A percentile compares a stretch with the other conserved stretches of the same genome.
Evolutionary conservation across 768 basidiomycete species (phyloP).

Genomic region (Auriculariales sp.): DNA sequence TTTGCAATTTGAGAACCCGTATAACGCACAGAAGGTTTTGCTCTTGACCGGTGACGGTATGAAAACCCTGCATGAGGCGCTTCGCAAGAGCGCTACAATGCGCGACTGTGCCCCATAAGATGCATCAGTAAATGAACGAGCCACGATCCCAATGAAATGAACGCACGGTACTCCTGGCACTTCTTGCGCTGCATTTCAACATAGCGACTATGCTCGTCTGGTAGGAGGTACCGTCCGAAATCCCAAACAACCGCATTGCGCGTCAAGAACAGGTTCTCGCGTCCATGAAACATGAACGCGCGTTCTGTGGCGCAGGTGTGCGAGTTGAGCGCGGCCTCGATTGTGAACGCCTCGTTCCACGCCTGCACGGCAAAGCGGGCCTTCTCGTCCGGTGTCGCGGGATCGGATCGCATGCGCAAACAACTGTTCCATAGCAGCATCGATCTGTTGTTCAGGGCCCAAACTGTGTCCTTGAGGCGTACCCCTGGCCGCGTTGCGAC

Average conservation of each 20-base stretch:
- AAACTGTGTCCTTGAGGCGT: slow-evolving; percentile 64
- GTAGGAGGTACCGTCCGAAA: too few relatives aligned
- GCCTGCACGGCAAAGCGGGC: slow-evolving; percentile 45
- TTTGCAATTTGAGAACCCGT: too few relatives aligned
- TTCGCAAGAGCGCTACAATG: slow-evolving; percentile 56
- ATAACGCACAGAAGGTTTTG: slow-evolving; percentile 20
- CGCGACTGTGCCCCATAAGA: slow-evolving; percentile 34
- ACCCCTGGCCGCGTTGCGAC: slow-evolving; percentile 24
- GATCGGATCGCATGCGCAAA: slow-evolving; percentile 31
- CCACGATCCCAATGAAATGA: too few relatives aligned
- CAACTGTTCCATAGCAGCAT: slow-evolving; percentile 73
- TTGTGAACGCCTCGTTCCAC: slow-evolving; percentile 48
- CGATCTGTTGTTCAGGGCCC: slow-evolving; percentile 70
- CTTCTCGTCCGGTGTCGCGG: slow-evolving; percentile 32
- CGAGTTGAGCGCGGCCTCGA: slow-evolving; percentile 51
- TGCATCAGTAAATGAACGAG: background rate
- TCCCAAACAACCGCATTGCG: background rate
- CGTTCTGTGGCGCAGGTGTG: slow-evolving; percentile 64
- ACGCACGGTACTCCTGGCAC: slow-evolving; percentile 55
- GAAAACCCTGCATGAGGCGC: slow-evolving; percentile 39
- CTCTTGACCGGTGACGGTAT: slow-evolving; percentile 29
- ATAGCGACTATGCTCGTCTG: too few relatives aligned
- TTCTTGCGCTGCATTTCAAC: slow-evolving; percentile 49
- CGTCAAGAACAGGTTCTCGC: slow-evolving; percentile 49
- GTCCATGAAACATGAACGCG: slow-evolving; percentile 45